A percentile compares a stretch with the other conserved stretches of the same genome.
Conservation (phyloP, 495 filamentous ascomycete genomes). For the Aspergillus sclerotioniger region DNA sequence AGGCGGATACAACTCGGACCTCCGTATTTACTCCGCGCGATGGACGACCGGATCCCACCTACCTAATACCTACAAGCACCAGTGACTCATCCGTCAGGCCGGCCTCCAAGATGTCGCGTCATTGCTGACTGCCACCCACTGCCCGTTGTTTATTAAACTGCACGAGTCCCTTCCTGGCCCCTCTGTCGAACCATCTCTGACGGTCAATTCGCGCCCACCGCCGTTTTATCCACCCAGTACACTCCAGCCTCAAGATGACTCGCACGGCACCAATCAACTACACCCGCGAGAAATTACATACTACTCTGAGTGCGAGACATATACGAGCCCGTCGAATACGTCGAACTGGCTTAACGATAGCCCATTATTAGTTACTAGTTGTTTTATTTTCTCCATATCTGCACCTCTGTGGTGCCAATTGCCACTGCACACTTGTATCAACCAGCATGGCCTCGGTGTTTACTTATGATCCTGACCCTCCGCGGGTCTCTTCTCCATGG, state of each 20-base stretch:
- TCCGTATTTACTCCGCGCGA: not conserved
- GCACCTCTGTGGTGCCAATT: not conserved
- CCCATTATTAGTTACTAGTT: not conserved
- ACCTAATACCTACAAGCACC: too few relatives aligned
- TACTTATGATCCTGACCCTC: conserved; percentile 86
- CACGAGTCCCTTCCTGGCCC: not conserved
- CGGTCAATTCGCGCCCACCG: not conserved
- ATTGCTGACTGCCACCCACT: not conserved
- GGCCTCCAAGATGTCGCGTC: not conserved
- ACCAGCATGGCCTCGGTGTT: conserved; percentile 86
- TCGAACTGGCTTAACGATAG: not conserved
- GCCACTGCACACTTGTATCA: too few relatives aligned
- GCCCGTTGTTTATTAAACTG: not conserved
- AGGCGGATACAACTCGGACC: not conserved
- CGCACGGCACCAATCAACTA: not conserved
- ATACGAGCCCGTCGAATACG: not conserved
- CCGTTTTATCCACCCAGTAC: not conserved
- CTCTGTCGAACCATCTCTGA: not conserved
- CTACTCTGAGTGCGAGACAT: not conserved
- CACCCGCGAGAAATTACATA: not conserved
- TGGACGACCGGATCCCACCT: not conserved
- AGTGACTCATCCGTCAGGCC: not conserved
- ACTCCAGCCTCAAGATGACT: not conserved
- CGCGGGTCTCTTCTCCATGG: conserved; percentile 89
- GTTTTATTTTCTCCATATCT: not conserved